phyloP scores from a whole-genome alignment of 2,329 filamentous ascomycete genomes.

The Aspergillus jensenii region DNA sequence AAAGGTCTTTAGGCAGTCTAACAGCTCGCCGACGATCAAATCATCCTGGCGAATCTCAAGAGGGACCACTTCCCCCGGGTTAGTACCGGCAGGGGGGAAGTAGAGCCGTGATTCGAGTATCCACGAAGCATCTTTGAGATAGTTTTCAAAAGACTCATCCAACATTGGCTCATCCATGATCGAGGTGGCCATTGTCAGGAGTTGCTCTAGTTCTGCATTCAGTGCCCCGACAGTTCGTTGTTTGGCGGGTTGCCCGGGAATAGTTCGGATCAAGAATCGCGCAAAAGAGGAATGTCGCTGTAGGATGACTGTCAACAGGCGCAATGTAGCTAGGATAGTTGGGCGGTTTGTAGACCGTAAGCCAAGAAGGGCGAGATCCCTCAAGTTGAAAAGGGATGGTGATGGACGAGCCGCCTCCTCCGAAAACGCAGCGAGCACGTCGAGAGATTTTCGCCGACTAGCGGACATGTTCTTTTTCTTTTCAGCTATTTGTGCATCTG shows the following conservation, averaged over 20 bases:
- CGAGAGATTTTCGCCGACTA: constrained; percentile 83
- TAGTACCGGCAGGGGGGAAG: constrained; percentile 31
- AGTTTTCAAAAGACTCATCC: constrained; percentile 44
- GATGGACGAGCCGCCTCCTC: constrained; percentile 74
- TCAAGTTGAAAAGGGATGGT: constrained; percentile 86
- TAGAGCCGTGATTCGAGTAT: constrained; percentile 41
- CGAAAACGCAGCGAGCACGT: constrained; percentile 77
- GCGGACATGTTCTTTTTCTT: constrained; percentile 59
- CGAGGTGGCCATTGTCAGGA: constrained; percentile 37
- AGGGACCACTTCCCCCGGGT: constrained; percentile 55
- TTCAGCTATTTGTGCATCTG: constrained; percentile 45
- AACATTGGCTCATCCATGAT: constrained; percentile 40
- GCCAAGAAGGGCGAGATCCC: constrained; percentile 85
- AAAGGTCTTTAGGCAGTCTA: constrained; percentile 70
- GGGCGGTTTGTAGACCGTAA: constrained; percentile 81
- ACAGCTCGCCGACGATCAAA: constrained; percentile 52
- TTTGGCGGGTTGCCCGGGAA: constrained; percentile 35
- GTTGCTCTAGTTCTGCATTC: constrained; percentile 40
- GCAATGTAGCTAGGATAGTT: constrained; percentile 85
- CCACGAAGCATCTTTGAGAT: constrained; percentile 54
- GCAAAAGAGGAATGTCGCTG: constrained; percentile 87
- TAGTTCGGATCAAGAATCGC: constrained; percentile 61
- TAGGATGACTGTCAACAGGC: constrained; percentile 81
- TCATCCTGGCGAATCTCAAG: constrained; percentile 67
- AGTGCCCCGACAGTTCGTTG: constrained; percentile 39